Base-by-base conservation (phyloP, 2,329 filamentous ascomycete species). In the Fusarium xylarioides region DNA sequence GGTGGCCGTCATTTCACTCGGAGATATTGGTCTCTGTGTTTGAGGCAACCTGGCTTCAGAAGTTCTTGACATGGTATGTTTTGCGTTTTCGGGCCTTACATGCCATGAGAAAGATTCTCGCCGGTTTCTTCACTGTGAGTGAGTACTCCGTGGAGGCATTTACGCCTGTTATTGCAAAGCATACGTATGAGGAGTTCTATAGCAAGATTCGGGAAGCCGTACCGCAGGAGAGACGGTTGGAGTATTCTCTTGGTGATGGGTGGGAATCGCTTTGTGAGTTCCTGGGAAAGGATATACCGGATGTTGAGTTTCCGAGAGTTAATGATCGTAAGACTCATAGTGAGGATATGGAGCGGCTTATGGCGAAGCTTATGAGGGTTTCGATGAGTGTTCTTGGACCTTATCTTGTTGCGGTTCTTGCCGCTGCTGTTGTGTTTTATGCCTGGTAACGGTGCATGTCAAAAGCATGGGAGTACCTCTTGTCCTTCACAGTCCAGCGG, bases 191-290 rank as follows among this genome's bases (percentile, higher is more conserved):
- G 4, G 32, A 46, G 0, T 71, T 63, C 10, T 71, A 71, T 2
- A 35, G 43, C 0, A 63, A 46, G 1, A 28, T 71, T n/a, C 67
- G 67, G 10, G 38, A 63, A 3, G 53, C 56, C 4, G 68, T 63
- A 0, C 68, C 68, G 0, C 3, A 34, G 8, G 44, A 70, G 7
- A 67, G 40, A 9, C 42, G 47, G 9, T 2, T 71, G 4, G 67
- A 71, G 1, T 71, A 71, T 26, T 50, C 34, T 2, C 30, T 71
- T 7, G 67, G 53, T 0, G 46, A 55, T 26, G 68, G 68, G 4
- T 71, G 68, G 68, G 43, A 43, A 18, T 63, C 68, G 0, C 42
- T 71, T 11, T 71, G 68, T 21, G 38, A 43, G n/a, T 71, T 71
- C n/a, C 2, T 71, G 9, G 42, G 43, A 2, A 71, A 71, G 18